These are phyloP conservation scores for Diaporthe capsici DNA, from an alignment of 2,329 filamentous ascomycete genomes.

Conservation along the genomic window DNA sequence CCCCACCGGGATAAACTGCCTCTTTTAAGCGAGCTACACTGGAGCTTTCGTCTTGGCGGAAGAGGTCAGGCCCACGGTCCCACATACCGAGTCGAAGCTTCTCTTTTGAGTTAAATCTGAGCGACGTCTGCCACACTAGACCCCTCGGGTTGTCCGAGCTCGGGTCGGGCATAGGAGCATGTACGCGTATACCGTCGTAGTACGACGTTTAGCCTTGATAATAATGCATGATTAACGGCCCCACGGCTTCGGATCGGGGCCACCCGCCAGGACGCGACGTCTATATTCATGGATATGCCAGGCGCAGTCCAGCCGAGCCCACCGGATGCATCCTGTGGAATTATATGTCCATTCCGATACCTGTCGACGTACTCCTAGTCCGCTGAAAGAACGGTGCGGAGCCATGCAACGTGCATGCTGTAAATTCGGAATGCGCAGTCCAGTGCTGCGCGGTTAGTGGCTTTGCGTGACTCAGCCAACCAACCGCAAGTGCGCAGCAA, in stretches of 20 bases:
- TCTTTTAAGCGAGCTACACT: background rate
- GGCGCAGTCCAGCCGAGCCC: background rate
- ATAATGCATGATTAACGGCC: slow-evolving; percentile 13
- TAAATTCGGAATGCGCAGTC: background rate
- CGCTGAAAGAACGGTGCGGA: background rate
- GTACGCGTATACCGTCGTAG: slow-evolving; percentile 23
- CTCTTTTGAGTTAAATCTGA: slow-evolving; percentile 6
- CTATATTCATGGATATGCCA: background rate
- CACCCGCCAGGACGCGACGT: background rate
- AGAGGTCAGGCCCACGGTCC: background rate
- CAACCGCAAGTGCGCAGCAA: background rate
- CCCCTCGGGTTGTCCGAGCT: background rate
- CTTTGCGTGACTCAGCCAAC: slow-evolving; percentile 6
- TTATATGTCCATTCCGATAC: background rate
- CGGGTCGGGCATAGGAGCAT: background rate
- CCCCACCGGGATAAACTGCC: slow-evolving; percentile 22
- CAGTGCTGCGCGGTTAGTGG: background rate
- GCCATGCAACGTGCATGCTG: background rate
- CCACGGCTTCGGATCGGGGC: background rate
- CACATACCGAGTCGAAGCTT: slow-evolving; percentile 8
- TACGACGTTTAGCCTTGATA: background rate
- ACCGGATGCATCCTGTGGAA: background rate
- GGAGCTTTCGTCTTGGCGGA: background rate
- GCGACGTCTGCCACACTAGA: slow-evolving; percentile 1
- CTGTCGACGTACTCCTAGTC: background rate